phyloP scores from a whole-genome alignment of 2,329 filamentous ascomycete genomes.

The Cladophialophora bantiana region DNA sequence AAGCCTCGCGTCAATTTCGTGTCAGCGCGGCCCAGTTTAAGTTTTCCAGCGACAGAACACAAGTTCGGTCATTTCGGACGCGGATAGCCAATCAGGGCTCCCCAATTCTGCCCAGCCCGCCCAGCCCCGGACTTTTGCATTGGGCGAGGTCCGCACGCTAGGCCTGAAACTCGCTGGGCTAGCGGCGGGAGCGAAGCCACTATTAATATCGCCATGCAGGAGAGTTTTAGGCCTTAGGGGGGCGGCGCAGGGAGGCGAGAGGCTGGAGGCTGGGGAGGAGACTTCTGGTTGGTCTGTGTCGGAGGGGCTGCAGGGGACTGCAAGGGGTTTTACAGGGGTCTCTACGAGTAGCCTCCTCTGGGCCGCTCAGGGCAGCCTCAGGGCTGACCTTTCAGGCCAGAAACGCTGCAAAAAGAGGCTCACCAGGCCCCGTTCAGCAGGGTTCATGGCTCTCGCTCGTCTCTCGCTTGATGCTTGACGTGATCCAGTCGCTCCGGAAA shows the following conservation, averaged over 20 bases:
- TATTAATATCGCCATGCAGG: conserved; percentile 35
- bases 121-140: conserved; percentile 28
- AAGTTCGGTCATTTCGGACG: conserved; percentile 7
- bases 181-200: conserved; percentile 36
- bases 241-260: not conserved
- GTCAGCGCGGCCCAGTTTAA: not conserved
- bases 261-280: conserved; percentile 12
- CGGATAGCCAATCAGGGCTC: not conserved
- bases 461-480: conserved; percentile 13
- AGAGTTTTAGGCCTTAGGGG: not conserved
- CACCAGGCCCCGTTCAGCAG: no score
- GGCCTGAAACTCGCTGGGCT: conserved; percentile 15
- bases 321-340: not conserved
- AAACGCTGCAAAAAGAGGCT: not conserved
- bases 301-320: not conserved
- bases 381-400: conserved; percentile 22
- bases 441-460: not conserved
- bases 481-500: conserved; percentile 32
- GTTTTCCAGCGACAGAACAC: conserved; percentile 20
- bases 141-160: conserved; percentile 23
- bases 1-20: conserved; percentile 32
- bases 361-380: no score
- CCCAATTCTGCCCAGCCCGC: not conserved
- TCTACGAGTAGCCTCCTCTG: no score
- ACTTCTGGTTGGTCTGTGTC: not conserved